Base-by-base conservation (phyloP, 495 filamentous ascomycete genomes). In the Hypoxylon crocopeplum region DNA sequence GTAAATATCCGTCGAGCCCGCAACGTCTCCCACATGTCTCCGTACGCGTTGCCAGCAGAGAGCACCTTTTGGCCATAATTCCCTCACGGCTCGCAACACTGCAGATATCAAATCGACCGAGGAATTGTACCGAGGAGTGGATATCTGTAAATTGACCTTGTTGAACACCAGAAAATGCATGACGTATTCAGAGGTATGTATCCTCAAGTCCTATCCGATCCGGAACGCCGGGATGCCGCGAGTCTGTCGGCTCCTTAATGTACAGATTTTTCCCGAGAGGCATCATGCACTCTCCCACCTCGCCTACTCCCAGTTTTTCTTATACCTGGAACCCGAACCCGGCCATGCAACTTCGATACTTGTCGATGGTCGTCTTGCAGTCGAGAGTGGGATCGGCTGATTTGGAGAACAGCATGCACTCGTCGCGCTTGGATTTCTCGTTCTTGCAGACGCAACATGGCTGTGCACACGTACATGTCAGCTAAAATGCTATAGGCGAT, bases 361-460 rank as follows among this genome's bases (percentile, higher is more conserved):
- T 83, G 11, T 92, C 86, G 59, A 98, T 89, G 49, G 86, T 84
- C 11, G 86, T 80, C 71, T 86, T 78, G 79, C 94, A 98, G 58
- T 93, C 91, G 62, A 80, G 70, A 66, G 90, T 82, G 22, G 92
- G 88, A 67, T 95, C 85, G 52, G 85, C 82, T 58, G 84, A 78
- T 58, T 84, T 91, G 50, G 88, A 92, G 76, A 98, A 97, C 13
- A 98, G 88, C 93, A 98, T 97, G 81, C 94, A 98, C 77, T 98
- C 94, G 74, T 98, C 94, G 56, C 94, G 91, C 56, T 79, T 76
- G 53, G 89, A 81, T 73, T 98, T 98, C 74, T 98, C 94, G 38
- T 91, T 83, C 68, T 93, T 97, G 84, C 94, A 98, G 16, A 98
- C 94, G 73, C 93, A 97, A 84, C 92, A 97, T 27, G 92, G 92